Base-by-base conservation (phyloP, 1,139 yeast genomes). In the Suzukiozyma palmioleophila region DNA sequence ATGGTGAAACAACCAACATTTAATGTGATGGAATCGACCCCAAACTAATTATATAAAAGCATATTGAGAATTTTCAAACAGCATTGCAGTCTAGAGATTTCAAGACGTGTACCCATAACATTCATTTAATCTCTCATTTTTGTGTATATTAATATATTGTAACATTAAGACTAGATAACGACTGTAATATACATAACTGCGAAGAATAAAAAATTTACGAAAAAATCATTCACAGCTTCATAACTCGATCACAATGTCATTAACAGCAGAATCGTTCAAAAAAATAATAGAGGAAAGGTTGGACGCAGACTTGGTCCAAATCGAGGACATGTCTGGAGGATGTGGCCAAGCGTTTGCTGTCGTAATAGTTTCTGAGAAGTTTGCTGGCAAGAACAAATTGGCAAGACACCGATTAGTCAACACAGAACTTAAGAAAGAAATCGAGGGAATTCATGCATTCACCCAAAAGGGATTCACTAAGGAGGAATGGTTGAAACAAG, bases 291-390 rank as follows among this genome's bases (percentile, higher is more conserved):
- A 66, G 43, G 71, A 74, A n/a, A 60, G 80, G 39, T 65, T 80
- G 18, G 60, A 65, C 24, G 82, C 84, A 2, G 50, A 59, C 1
- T 66, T 78, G 41, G 85, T 78, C 3, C 79, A 77, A 50, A 86
- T 81, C 3, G 84, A 79, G 50, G 84, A 78, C 45, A 79, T 82
- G 76, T 80, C 87, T 31, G 89, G 95, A 7, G 95, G 95, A 0
- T 84, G 95, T 57, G 95, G 95, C 3, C 94, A 84, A 56, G 92
- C 94, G 3, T 84, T 83, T 62, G 90, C 88, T 5, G 88, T 89
- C 30, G 76, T 86, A 2, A 90, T 94, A 21, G 97, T 92, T 14
- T 82, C 92, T 10, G 50, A 58, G 4, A 35, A 73, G 30, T 92
- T 92, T 60, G 63, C 70, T 45, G 95, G 95, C 24, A 87, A 89